Conservation (phyloP, 2,329 filamentous ascomycete species). For the Coniochaeta ligniaria region DNA sequence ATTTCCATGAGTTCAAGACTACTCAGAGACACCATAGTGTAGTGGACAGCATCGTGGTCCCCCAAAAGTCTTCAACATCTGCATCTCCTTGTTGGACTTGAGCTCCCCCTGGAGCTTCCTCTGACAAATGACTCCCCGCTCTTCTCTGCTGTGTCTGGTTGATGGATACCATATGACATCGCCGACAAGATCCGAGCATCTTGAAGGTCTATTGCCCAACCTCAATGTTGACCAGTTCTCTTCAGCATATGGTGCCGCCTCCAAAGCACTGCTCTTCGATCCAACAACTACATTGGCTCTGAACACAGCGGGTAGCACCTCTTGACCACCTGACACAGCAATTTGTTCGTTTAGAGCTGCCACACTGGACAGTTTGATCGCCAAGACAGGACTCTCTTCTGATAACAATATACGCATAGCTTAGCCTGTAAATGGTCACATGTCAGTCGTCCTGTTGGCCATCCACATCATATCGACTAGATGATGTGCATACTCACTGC, state of each 20-base stretch:
- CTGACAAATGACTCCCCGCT: constrained; percentile 83
- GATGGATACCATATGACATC: constrained; percentile 95
- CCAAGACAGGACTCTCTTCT: constrained; percentile 89
- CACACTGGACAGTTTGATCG: constrained; percentile 74
- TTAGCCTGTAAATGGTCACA: too few species aligned
- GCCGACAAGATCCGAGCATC: constrained; percentile 74
- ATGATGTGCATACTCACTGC: too few species aligned
- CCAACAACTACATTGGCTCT: constrained; percentile 80
- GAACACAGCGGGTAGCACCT: constrained; percentile 68
- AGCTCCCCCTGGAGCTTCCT: too few species aligned
- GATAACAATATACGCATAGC: constrained; percentile 73
- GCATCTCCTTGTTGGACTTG: too few species aligned
- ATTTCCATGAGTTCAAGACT: too few species aligned
- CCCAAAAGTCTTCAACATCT: too few species aligned
- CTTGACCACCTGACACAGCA: constrained; percentile 49
- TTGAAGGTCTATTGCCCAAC: constrained; percentile 58
- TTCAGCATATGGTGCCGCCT: constrained; percentile 58
- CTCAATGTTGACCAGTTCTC: constrained; percentile 66
- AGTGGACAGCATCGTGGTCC: too few species aligned
- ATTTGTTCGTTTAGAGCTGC: constrained; percentile 72
- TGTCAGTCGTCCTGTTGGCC: too few species aligned
- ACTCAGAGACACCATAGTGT: too few species aligned
- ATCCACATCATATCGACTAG: too few species aligned
- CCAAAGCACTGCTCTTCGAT: constrained; percentile 30
- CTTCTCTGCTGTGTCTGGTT: constrained; percentile 75